These are phyloP conservation scores for Lumnitzera littorea DNA, from an alignment of 345 rosid species.

Conservation along the genomic window DNA sequence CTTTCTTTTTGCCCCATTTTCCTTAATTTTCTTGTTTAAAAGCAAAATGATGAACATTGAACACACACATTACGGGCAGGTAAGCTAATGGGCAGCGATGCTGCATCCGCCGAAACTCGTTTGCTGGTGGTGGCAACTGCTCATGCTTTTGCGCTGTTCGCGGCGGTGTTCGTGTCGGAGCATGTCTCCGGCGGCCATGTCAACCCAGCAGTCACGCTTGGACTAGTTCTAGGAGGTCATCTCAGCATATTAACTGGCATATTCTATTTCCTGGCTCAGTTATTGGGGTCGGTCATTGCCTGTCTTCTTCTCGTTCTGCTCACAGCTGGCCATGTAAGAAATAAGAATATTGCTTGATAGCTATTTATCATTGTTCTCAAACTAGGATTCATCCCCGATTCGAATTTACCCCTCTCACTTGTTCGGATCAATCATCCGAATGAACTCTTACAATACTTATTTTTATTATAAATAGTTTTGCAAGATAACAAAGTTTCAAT, in stretches of 20 bases:
- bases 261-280: conserved; percentile 11
- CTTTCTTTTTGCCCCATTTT: background rate
- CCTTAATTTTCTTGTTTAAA: background rate
- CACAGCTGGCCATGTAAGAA: conserved; percentile 9
- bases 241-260: conserved; percentile 4
- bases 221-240: conserved; percentile 13
- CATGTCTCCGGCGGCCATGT: conserved; percentile 19
- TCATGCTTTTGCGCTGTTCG: conserved; percentile 11
- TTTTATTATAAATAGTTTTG: too few relatives aligned
- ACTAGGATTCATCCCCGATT: background rate
- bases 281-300: conserved; percentile 11
- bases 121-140: conserved; percentile 8
- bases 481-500: too few relatives aligned
- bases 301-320: conserved; percentile 9
- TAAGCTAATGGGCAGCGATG: background rate
- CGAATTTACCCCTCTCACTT: too few relatives aligned
- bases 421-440: too few relatives aligned
- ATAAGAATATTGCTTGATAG: too few relatives aligned
- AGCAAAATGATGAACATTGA: background rate
- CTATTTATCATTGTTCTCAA: background rate
- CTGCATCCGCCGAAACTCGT: background rate
- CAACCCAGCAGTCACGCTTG: conserved; percentile 15
- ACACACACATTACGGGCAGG: background rate
- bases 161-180: conserved; percentile 4
- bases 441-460: too few relatives aligned